phyloP scores from a whole-genome alignment of 2,329 filamentous ascomycete species.

The Aspergillus sp. region DNA sequence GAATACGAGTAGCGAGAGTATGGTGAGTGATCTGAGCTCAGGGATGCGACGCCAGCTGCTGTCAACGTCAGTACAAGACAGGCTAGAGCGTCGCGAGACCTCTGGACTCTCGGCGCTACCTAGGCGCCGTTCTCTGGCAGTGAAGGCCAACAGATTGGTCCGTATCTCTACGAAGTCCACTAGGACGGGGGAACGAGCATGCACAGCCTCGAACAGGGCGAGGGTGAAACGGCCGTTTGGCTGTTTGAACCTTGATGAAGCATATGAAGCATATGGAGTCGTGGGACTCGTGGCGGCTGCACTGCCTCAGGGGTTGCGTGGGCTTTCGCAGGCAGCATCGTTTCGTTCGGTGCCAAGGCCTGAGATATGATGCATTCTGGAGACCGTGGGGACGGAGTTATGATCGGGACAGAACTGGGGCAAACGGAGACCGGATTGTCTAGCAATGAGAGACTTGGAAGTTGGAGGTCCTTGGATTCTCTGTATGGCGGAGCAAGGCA shows the following conservation, averaged over 20 bases:
- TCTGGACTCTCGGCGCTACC: background rate
- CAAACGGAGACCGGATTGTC: background rate
- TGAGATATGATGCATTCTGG: background rate
- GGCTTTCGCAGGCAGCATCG: slow-evolving; percentile 4
- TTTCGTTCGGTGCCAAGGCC: background rate
- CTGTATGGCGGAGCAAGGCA: background rate
- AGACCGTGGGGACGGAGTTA: background rate
- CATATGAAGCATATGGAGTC: background rate
- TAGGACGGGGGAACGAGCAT: background rate
- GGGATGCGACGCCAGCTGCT: slow-evolving; percentile 1
- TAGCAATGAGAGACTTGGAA: background rate
- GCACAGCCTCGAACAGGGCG: background rate
- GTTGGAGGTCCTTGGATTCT: background rate
- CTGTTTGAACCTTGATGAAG: background rate
- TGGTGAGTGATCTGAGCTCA: slow-evolving; percentile 2
- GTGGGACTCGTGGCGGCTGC: background rate
- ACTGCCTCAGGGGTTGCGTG: slow-evolving; percentile 1
- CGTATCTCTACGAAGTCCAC: background rate
- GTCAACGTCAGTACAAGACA: background rate
- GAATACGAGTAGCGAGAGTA: background rate
- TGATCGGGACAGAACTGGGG: background rate
- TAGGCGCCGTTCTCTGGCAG: background rate
- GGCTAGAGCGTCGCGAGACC: background rate
- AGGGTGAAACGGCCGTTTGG: background rate
- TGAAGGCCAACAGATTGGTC: background rate